These are phyloP conservation scores for Epichloe sp. DNA, from an alignment of 2,329 filamentous ascomycete species.

Conservation along the genomic window DNA sequence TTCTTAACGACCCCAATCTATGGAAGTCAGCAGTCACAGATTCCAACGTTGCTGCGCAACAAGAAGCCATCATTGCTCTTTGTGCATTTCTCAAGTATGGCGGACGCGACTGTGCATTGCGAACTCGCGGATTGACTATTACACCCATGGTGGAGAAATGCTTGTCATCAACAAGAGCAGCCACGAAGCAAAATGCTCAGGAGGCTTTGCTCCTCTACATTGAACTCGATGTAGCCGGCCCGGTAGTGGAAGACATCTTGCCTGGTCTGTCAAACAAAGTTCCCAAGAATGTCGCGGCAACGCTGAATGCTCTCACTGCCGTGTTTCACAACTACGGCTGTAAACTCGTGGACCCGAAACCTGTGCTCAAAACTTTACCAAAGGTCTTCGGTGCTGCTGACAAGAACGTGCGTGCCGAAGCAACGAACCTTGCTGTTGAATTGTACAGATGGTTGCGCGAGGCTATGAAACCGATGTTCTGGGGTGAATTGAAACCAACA, in stretches of 20 bases:
- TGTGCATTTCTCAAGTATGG: conserved; percentile 90
- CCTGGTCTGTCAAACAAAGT: conserved; percentile 76
- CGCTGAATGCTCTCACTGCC: conserved; percentile 61
- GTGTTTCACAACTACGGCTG: conserved; percentile 93
- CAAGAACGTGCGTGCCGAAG: conserved; percentile 93
- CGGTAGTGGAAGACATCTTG: conserved; percentile 81
- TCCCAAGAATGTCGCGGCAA: conserved; percentile 68
- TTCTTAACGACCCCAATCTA: conserved; percentile 67
- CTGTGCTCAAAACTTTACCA: conserved; percentile 73
- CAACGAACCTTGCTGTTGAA: conserved; percentile 81
- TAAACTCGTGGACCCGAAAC: conserved; percentile 87
- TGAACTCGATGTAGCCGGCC: conserved; percentile 74
- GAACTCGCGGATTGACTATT: conserved; percentile 65
- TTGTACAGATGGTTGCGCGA: conserved; percentile 95
- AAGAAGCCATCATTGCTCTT: conserved; percentile 77
- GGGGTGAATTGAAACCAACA: conserved; percentile 86
- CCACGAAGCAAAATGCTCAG: conserved; percentile 73
- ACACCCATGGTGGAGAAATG: conserved; percentile 82
- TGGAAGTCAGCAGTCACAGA: conserved; percentile 92
- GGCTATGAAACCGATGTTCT: conserved; percentile 97
- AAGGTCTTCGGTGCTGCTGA: conserved; percentile 93
- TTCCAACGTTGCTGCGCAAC: conserved; percentile 92
- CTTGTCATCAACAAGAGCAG: conserved; percentile 72
- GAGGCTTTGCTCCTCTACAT: conserved; percentile 82
- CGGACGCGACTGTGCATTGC: conserved; percentile 62